Base-by-base conservation (phyloP, 306 rosid genomes). In the Fragaria ananassa region DNA sequence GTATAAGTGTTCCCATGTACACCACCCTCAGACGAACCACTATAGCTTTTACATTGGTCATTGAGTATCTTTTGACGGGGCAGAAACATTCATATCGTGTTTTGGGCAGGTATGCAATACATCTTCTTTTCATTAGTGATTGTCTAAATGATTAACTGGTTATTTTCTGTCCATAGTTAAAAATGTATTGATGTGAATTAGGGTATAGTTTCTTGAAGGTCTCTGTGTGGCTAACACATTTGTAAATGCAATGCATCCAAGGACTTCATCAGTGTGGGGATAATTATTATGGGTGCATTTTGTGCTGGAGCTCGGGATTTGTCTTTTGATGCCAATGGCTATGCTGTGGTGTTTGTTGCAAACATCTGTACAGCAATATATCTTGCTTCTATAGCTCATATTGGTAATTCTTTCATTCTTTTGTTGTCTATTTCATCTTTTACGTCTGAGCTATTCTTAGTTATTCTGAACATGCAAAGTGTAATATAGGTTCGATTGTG, bases 21-120 rank as follows among this genome's bases (percentile, higher is more conserved):
- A 87, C 94, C 42, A 87, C 93, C 41, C 97, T 91, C 8, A 83
- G 97, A 78, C 83, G 94, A 76, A 89, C 94, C 8, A 85, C 81
- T 0, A 84, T 91, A 62, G 94, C 88, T 61, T 89, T 89, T 75
- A 89, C 97, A 15, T 84, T 89, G 97, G 31, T 86, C 17, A 79
- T 83, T 78, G 94, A 91, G 84, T 85, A 87, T 78, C n/a, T 89
- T 76, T 54, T 89, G 35, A 83, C 84, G 6, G 87, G 91, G 27
- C 74, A 79, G 75, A 87, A 37, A 49, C 92, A 91, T 78, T 87
- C 97, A 41, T 78, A 47, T 72, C 75, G 62, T 62, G 92, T 86
- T 78, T 56, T 91, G 67, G 82, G 82, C 86, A 85, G 97, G 97
- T 89, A 82, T 54, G 14, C 46, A 17, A 50, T 83, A 51, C 73